Evolutionary conservation across 73 alveolate species (phyloP), one percentile per base, ranked within the genome.

Genomic region (Paramecium pentaurelia): DNA sequence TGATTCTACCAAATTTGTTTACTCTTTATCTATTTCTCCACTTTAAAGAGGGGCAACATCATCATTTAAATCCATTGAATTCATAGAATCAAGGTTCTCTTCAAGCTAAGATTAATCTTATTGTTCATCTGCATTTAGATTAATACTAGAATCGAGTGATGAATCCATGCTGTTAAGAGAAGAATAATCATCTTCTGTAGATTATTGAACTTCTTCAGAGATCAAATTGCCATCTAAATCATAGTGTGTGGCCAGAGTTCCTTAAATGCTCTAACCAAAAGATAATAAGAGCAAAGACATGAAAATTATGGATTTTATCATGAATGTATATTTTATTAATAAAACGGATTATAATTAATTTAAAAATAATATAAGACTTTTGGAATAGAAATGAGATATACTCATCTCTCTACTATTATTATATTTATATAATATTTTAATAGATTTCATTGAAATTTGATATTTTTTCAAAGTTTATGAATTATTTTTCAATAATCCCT

Each of bases 201-300:
- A 34, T 27, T 9, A 14, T 75, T 75, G 40, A 14, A 75, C 58
- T 75, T 75, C 88, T 16, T 75, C 88, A n/a, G 88, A 36, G 47
- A 75, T 75, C 16, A 75, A 14, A 37, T 75, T 75, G 18, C 88
- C 88, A 42, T 75, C 88, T 34, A 75, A 38, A 42, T 75, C 88
- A 38, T 75, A 75, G 40, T 75, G 88, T 0, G 88, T 75, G 37
- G 47, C 88, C 12, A 75, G 4, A 38, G 88, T 64, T 64, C 84
- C 88, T 54, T 54, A 54, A 1, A 2, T 54, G 70, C 34, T 54
- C 70, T 54, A 54, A 4, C 70, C 22, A 8, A 54, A 54, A 9
- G 34, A 18, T 54, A 18, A 54, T 16, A 54, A 3, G 25, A 54
- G 70, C 32, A 54, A 18, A 18, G 70, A n/a, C 70, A 54, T 4